Evolutionary conservation across 306 rosid genomes (phyloP), one percentile per base, ranked within the genome.

Genomic region (Betula pendula): DNA sequence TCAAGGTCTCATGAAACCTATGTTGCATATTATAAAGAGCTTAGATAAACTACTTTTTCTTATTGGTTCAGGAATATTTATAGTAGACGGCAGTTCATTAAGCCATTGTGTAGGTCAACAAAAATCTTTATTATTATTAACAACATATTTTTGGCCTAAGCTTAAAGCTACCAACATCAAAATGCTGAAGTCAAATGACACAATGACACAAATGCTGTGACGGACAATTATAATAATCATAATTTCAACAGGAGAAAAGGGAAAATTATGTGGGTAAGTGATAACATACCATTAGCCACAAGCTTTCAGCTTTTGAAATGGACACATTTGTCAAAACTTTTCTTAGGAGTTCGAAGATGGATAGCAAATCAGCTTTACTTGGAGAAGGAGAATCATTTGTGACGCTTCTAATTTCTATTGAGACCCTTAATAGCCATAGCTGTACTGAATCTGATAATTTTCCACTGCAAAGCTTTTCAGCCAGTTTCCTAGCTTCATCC

Each of bases 251-350:
- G 50, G 33, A 55, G 48, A 72, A 31, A 77, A 48, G 20, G 42
- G 69, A 60, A 44, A 81, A 20, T 35, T 51, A 19, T 7, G 27
- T 42, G 62, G 62, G 22, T 19, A 35, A 66, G 19, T 60, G 72
- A 77, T 55, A 81, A 71, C 87, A 73, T 86, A 95, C 98, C 97
- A 82, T 79, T 77, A 84, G 76, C 98, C 96, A 94, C 88, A 94
- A 85, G 85, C 83, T 83, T 87, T 86, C 88, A 33, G 97, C 90
- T 79, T 89, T 83, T 56, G 95, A 88, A 72, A 81, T 73, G 40
- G 87, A 70, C 43, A 72, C 71, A 72, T 84, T 86, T 9, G 55
- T 77, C 90, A 90, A 76, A 77, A 81, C 82, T 80, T 76, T 75
- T 77, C 73, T 81, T 31, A 91, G 62, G 56, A 87, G 86, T 80